These are phyloP conservation scores for Colletotrichum siamense DNA, from an alignment of 2,329 filamentous ascomycete genomes.

Conservation along the genomic window DNA sequence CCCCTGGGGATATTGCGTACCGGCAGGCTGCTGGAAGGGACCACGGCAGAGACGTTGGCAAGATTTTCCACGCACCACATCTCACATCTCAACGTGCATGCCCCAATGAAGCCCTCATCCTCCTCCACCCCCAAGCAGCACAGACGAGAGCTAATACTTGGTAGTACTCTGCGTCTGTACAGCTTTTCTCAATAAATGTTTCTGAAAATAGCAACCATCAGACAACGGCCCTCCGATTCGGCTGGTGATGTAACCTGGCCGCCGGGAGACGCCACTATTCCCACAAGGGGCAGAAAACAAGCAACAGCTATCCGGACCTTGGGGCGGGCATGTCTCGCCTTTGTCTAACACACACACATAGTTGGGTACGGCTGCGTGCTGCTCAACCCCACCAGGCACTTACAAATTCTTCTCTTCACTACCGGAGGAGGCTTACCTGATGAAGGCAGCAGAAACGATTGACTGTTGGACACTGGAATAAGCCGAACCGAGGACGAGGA, in stretches of 20 bases:
- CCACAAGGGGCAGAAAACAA: background rate
- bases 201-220: background rate
- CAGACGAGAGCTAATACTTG: background rate
- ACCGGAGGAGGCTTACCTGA: conserved; percentile 5
- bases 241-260: background rate
- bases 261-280: background rate
- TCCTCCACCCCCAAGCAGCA: background rate
- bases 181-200: background rate
- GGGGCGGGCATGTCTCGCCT: background rate
- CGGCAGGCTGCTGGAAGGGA: background rate
- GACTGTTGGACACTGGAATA: background rate
- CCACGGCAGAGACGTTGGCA: background rate
- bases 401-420: background rate
- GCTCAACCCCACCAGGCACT: background rate
- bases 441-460: background rate
- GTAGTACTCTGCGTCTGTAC: background rate
- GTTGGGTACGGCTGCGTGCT: background rate
- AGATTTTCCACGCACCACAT: conserved; percentile 1
- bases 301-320: background rate
- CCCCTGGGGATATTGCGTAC: background rate
- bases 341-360: background rate
- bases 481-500: background rate
- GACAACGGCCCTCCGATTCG: background rate
- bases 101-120: background rate
- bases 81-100: background rate